phyloP scores from a whole-genome alignment of 2,329 filamentous ascomycete species.

The Nemania sp. region DNA sequence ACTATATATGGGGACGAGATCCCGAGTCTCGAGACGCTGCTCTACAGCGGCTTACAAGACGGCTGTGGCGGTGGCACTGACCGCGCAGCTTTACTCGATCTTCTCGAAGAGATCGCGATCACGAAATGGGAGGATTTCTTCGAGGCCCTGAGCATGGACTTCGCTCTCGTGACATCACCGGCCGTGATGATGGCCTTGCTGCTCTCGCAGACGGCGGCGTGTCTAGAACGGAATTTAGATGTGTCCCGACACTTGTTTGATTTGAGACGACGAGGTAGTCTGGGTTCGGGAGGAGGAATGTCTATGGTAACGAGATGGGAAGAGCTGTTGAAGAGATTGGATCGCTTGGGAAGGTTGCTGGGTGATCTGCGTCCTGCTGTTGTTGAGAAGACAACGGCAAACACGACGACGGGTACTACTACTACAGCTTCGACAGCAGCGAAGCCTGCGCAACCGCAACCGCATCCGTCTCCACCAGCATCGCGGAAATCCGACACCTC shows the following conservation, averaged over 20 bases:
- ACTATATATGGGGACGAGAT: constrained; percentile 30
- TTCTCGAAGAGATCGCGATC: constrained; percentile 28
- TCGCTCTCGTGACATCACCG: constrained; percentile 6
- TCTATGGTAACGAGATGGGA: constrained; percentile 36
- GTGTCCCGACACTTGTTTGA: constrained; percentile 16
- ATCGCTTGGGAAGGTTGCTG: constrained; percentile 34
- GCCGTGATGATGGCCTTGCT: constrained; percentile 24
- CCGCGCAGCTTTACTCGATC: constrained; percentile 11
- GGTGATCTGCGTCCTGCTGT: constrained; percentile 21
- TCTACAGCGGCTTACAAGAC: constrained; percentile 30
- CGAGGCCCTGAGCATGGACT: constrained; percentile 33
- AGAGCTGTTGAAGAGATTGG: constrained; percentile 38
- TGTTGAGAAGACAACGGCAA: not conserved
- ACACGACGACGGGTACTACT: not conserved
- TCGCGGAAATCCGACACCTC: too few relatives aligned
- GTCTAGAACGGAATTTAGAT: constrained; percentile 44
- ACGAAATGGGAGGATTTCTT: constrained; percentile 44
- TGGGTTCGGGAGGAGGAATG: not conserved
- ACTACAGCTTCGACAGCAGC: too few relatives aligned
- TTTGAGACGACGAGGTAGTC: not conserved
- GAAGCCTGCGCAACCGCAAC: too few relatives aligned
- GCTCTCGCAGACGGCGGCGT: constrained; percentile 38
- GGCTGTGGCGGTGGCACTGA: not conserved
- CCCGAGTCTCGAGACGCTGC: constrained; percentile 34
- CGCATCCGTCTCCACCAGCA: too few relatives aligned